A percentile compares a stretch with the other conserved stretches of the same genome.
Evolutionary conservation across 257 asterid species (phyloP).

Genomic region (Solanum dulcamara): DNA sequence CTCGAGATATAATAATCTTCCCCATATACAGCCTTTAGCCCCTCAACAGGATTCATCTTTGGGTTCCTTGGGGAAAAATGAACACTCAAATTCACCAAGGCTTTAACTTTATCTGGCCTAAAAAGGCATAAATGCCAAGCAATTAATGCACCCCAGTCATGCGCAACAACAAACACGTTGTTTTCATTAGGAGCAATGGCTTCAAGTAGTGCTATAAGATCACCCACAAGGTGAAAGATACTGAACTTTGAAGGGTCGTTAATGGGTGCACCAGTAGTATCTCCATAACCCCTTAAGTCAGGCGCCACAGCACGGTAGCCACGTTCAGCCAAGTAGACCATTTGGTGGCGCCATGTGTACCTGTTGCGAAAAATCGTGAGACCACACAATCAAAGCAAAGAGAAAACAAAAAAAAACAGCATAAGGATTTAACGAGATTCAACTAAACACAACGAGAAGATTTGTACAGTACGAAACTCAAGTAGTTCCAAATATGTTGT

Average conservation of each 20-base stretch:
- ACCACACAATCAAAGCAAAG: neutral
- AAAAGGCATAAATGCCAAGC: constrained; percentile 63
- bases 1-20: constrained; percentile 57
- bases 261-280: constrained; percentile 57
- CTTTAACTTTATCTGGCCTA: constrained; percentile 59
- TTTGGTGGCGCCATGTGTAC: constrained; percentile 87
- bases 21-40: constrained; percentile 22
- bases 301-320: constrained; percentile 77
- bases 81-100: constrained; percentile 50
- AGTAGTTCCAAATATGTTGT: neutral
- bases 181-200: constrained; percentile 33
- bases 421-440: neutral
- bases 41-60: constrained; percentile 9
- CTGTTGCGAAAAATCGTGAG: neutral
- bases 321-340: constrained; percentile 46
- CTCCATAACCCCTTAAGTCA: constrained; percentile 74
- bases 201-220: constrained; percentile 40
- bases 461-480: neutral
- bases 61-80: constrained; percentile 35
- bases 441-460: neutral
- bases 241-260: constrained; percentile 51
- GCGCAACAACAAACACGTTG: constrained; percentile 71
- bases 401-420: neutral
- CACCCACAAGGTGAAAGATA: constrained; percentile 51
- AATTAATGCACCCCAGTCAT: constrained; percentile 70